Evolutionary conservation across 768 basidiomycete species (phyloP), one percentile per base, ranked within the genome.

Genomic region (Mycena maculata): DNA sequence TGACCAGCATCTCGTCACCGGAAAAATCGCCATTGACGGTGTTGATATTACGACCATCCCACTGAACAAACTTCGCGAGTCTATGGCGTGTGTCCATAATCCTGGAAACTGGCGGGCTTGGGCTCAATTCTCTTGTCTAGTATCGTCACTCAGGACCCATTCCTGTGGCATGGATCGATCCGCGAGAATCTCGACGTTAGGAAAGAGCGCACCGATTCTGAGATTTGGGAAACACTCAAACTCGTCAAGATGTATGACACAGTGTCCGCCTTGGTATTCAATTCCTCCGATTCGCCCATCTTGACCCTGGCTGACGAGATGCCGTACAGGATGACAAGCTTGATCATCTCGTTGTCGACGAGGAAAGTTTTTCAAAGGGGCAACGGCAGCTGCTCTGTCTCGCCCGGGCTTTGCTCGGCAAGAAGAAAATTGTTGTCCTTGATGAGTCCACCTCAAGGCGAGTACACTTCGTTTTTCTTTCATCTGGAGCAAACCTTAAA

Each of bases 171-270:
- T 44, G 60, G 60, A 27, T 53, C 60, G 38, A 61, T 61, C 30
- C 60, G 60, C 49, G 60, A 61, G 49, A 61, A 61, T 31, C 41
- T 61, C 20, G 60, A 61, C 41, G 49, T 61, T n/a, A 53, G 11
- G 28, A 52, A 52, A 30, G 60, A 41, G 49, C 49, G 41, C 49
- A 52, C 38, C 38, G 60, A 61, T 61, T 41, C 39, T 23, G 63
- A 65, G 49, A 50, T 65, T 44, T 65, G 55, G 63, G 56, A 65
- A 47, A 58, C 63, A 5, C 63, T 65, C 39, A 65, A 59, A 53
- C 56, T 65, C 20, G 63, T 65, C 39, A 56, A 65, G 63, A 65
- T 65, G 63, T 65, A 58, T 52, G 63, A 59, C 23, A 48, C 63
- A 6, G 63, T 65, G 57, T 65, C 63, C n/a, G 38, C 47, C 18